Evolutionary conservation across 1,284 basidiomycete species (phyloP), one percentile per base, ranked within the genome.

Genomic region (Cryptococcus sp.): DNA sequence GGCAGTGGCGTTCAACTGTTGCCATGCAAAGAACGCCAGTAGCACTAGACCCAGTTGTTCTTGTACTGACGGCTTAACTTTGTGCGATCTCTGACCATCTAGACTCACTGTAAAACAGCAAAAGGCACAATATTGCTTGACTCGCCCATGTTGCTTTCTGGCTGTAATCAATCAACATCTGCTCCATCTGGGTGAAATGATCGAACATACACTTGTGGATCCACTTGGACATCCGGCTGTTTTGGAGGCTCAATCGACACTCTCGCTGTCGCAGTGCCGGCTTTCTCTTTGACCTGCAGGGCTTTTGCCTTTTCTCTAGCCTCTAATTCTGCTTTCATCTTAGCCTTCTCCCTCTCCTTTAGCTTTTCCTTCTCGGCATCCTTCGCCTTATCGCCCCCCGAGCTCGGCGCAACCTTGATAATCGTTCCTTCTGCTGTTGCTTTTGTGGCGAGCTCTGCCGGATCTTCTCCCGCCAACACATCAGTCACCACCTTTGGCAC

Each of bases 91-190:
- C 31, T 16, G n/a, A 19, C 32, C 22, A 18, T 31, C 41, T 43
- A 21, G 14, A 57, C 64, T 51, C 25, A 63, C 66, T 28, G 40
- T 57, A 50, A 41, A 61, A 66, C 1, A 66, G 40, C 36, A 68
- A 31, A 4, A 59, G 32, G 43, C 62, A 59, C 4, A 68, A 49
- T 25, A 66, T 14, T 11, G 50, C 61, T 53, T 68, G 66, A 18
- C 49, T 52, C 14, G 60, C 50, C 44, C 55, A 63, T 1, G 52
- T 62, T 1, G 66, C 64, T 49, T 63, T 64, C 43, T 61, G 54
- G 4, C 64, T 68, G 25, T 4, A 11, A 24, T 19, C 44, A 41
- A 16, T 41, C 42, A 32, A 34, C 31, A 39, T 22, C 18, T 34
- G 32, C 10, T 9, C 10, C 18, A 14, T n/a, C 25, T 24, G 19